These are phyloP conservation scores for Eucalyptus curtisii DNA, from an alignment of 345 rosid genomes.

Conservation along the genomic window DNA sequence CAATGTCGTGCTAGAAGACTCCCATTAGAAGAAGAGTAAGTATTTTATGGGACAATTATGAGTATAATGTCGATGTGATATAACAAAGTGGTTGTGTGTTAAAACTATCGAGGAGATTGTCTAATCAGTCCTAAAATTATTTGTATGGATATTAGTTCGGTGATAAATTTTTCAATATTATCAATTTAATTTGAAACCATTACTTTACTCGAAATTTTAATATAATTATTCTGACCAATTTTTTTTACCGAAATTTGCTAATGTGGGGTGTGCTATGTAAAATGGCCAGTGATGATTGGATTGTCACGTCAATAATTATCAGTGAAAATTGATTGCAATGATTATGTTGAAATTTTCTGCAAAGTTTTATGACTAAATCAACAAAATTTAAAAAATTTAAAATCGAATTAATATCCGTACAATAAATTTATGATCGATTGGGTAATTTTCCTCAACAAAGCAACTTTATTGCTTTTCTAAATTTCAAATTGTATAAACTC, in stretches of 20 bases:
- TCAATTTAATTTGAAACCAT: background rate
- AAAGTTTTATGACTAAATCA: background rate
- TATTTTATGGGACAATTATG: background rate
- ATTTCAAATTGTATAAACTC: background rate
- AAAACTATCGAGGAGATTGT: background rate
- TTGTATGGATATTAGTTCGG: accelerated
- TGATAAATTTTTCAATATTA: background rate
- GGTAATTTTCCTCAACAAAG: background rate
- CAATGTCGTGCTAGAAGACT: background rate
- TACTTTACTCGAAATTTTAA: background rate
- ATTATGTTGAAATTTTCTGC: background rate
- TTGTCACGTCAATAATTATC: accelerated
- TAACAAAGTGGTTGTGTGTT: background rate
- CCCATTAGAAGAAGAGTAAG: background rate
- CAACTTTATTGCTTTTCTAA: background rate
- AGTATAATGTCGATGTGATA: background rate
- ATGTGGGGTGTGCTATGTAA: accelerated
- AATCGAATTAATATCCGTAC: background rate
- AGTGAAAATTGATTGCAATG: accelerated
- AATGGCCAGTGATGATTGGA: accelerated
- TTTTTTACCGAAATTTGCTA: background rate
- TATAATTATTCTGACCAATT: background rate
- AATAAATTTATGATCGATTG: background rate
- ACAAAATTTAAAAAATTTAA: background rate
- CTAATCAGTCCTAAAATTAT: background rate